Base-by-base conservation (phyloP, 2,329 filamentous ascomycete genomes). In the Stagonosporopsis tanaceti region DNA sequence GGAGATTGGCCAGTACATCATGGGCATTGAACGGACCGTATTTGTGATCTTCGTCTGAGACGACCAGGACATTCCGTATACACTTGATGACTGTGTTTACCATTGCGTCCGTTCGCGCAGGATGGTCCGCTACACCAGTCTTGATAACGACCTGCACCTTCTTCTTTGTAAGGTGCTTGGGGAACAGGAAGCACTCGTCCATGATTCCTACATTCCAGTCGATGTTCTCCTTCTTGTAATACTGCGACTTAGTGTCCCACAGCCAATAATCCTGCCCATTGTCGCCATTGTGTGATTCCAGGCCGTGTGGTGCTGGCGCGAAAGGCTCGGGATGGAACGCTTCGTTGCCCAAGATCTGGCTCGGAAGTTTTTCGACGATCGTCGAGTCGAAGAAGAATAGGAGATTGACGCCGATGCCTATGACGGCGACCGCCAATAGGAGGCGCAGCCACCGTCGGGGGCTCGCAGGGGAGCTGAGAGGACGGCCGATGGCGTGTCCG, bases 41-140 rank as follows among this genome's bases (percentile, higher is more conserved):
- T 79, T 80, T 15, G 75, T 75, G 48, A 82, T 77, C 73, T 80
- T 30, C 79, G 69, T 86, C 84, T 37, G 84, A 86, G 66, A 83
- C 84, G 61, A 86, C 79, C 24, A 81, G 76, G 39, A 79, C 80
- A 66, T 85, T 73, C 15, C 80, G 79, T 51, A 84, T 77, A 70
- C 84, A 86, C 60, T 77, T 77, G 38, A 85, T 74, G 1, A 82
- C 83, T 0, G 82, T 84, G 22, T 78, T 64, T 39, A 85, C 69
- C 50, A 83, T 81, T 2, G 57, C 78, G 66, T 63, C 82, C 77
- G 68, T 85, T 80, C 22, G 79, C 69, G 4, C 81, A 79, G 4
- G 84, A 76, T 66, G 77, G 66, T 86, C 84, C 9, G 83, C 84
- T 6, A 82, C 81, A 28, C 84, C 84, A 2, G 83, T 85, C 56